Evolutionary conservation across 306 rosid species (phyloP), one percentile per base, ranked within the genome.

Genomic region (Trifolium repens): DNA sequence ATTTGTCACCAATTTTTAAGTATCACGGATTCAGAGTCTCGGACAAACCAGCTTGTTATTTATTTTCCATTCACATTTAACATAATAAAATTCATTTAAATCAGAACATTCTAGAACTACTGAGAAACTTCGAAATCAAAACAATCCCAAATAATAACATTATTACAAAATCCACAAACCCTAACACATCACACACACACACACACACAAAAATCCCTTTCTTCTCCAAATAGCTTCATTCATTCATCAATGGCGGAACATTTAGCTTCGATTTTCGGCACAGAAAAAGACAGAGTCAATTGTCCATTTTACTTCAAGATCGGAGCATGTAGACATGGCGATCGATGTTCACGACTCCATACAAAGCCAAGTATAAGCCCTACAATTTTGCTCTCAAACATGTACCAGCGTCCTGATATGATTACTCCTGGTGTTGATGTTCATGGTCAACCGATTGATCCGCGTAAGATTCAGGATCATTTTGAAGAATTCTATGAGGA

Each of bases 371-470:
- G 91, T 60, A 80, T 91, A 24, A 91, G 96, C 82, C 91, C 93
- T 0, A 91, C 96, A 0, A 69, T 91, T 3, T 42, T 91, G 43
- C 91, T 91, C 16, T 87, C 93, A 2, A 88, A 91, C 19, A 91
- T 91, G 96, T 91, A 91, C 55, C 96, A 91, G 78, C 75, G 96
- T 14, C 91, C 91, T 9, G 96, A 88, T 60, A 88, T 87, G 96
- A 88, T 90, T 7, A 86, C 88, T 2, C 96, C 93, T 2, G 93
- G 91, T 32, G 90, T 91, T 22, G 96, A 88, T 68, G 85, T 80
- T 4, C 83, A 84, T 14, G 96, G 91, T 17, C 77, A 84, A 7
- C 83, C 86, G 8, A 88, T 90, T 12, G 90, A 90, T 17, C 96
- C 93, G 5, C 85, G 83, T 14, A 76, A 79, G 73, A 88, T 90